These are phyloP conservation scores for Neurospora sublineolata DNA, from an alignment of 495 filamentous ascomycete genomes.

Conservation along the genomic window DNA sequence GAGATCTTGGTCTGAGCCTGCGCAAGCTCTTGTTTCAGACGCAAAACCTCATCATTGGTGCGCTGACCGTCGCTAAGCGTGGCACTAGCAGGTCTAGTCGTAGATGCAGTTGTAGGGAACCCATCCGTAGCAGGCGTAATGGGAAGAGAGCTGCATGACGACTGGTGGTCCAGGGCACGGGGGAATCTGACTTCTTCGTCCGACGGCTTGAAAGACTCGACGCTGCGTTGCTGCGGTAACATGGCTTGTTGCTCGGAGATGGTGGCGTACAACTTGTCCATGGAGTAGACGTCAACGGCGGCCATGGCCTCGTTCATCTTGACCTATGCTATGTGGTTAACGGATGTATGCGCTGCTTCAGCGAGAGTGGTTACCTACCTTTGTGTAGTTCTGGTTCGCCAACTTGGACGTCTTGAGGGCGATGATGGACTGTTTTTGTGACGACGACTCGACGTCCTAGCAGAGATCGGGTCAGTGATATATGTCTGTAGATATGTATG, in stretches of 20 bases:
- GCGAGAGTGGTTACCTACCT: slow-evolving; percentile 25
- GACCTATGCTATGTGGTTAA: slow-evolving; percentile 6
- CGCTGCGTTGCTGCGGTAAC: slow-evolving; percentile 38
- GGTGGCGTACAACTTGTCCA: slow-evolving; percentile 55
- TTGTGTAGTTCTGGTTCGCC: slow-evolving; percentile 35
- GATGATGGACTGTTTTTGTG: slow-evolving; percentile 31
- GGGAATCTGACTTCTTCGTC: slow-evolving; percentile 30
- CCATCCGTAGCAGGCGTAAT: slow-evolving; percentile 47
- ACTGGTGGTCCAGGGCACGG: slow-evolving; percentile 32
- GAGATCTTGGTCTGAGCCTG: slow-evolving; percentile 70
- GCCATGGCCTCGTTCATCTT: slow-evolving; percentile 33
- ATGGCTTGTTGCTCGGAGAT: slow-evolving; percentile 54
- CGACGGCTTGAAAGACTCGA: slow-evolving; percentile 32
- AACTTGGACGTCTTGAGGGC: slow-evolving; percentile 37
- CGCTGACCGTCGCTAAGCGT: slow-evolving; percentile 20
- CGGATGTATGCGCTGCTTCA: slow-evolving; percentile 19
- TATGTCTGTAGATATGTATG: background rate
- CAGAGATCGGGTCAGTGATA: background rate
- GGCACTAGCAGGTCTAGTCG: slow-evolving; percentile 35
- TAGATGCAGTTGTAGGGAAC: slow-evolving; percentile 33
- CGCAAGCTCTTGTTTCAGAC: slow-evolving; percentile 61
- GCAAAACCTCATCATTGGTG: slow-evolving; percentile 33
- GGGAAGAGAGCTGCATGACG: slow-evolving; percentile 41
- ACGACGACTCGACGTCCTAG: background rate
- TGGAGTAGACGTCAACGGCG: slow-evolving; percentile 25